Conservation (phyloP, 176 grass and related monocot species). For the Neostapfia colusana region DNA sequence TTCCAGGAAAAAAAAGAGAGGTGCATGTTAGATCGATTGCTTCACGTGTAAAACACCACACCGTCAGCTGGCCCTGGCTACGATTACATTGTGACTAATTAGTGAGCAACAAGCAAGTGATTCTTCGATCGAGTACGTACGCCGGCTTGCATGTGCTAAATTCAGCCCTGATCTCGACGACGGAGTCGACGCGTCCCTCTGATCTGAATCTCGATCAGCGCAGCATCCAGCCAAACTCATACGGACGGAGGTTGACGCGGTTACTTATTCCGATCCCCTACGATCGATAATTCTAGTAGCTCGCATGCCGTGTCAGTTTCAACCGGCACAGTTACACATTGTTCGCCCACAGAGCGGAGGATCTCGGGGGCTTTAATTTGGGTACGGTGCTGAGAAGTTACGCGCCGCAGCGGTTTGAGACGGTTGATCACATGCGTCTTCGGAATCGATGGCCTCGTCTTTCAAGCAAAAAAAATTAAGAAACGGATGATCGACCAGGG, state of each 20-base stretch:
- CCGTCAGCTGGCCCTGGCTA: not conserved
- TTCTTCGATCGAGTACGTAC: not conserved
- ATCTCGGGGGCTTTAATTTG: not conserved
- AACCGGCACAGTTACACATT: not conserved
- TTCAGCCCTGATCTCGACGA: not conserved
- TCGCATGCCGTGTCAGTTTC: slow-evolving; percentile 21
- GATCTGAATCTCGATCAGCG: not conserved
- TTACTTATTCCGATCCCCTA: slow-evolving; percentile 27
- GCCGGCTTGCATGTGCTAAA: not conserved
- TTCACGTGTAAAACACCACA: not conserved
- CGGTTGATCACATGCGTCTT: not conserved
- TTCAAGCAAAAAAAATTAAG: slow-evolving; percentile 18
- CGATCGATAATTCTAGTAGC: not conserved
- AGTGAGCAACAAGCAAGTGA: not conserved
- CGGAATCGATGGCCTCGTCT: slow-evolving; percentile 26
- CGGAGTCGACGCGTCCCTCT: not conserved
- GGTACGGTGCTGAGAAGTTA: not conserved
- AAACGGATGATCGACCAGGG: slow-evolving; percentile 1
- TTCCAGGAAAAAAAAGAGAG: not conserved
- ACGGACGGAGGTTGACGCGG: slow-evolving; percentile 21
- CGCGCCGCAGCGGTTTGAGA: not conserved
- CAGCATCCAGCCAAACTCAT: not conserved
- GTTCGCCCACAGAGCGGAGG: not conserved
- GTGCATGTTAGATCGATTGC: not conserved
- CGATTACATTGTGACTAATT: not conserved